Conservation (phyloP, 192 early-diverging fungal genomes). For the Piromyces sp. region DNA sequence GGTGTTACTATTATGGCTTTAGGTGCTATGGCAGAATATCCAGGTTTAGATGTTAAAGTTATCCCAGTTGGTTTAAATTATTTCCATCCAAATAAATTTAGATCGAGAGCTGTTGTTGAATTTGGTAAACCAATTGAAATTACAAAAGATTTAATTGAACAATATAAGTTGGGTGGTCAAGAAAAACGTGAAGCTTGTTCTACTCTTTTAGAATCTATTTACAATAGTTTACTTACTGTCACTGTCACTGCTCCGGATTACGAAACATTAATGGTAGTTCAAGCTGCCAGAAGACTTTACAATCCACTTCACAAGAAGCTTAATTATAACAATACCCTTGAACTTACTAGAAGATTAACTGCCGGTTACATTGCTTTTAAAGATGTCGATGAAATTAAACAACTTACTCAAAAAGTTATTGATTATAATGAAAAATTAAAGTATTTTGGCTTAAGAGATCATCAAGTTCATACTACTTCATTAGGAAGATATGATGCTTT, state of each 20-base stretch:
- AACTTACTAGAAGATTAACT: slow-evolving; percentile 72
- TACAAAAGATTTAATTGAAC: slow-evolving; percentile 54
- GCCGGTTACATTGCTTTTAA: slow-evolving; percentile 62
- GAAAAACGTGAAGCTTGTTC: slow-evolving; percentile 69
- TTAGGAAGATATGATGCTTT: slow-evolving; percentile 48
- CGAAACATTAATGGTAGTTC: slow-evolving; percentile 82
- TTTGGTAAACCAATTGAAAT: slow-evolving; percentile 84
- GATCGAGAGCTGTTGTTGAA: slow-evolving; percentile 92
- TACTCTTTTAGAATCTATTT: slow-evolving; percentile 59
- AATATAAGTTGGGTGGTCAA: slow-evolving; percentile 63
- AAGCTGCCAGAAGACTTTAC: slow-evolving; percentile 85
- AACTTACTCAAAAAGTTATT: slow-evolving; percentile 53
- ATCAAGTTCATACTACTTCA: slow-evolving; percentile 65
- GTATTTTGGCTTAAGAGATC: slow-evolving; percentile 31
- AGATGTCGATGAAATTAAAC: slow-evolving; percentile 63
- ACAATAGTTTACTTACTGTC: slow-evolving; percentile 64
- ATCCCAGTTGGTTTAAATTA: slow-evolving; percentile 87
- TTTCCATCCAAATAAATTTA: slow-evolving; percentile 82
- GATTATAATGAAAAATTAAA: slow-evolving; percentile 77
- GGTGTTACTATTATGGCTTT: slow-evolving; percentile 56
- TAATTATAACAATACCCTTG: slow-evolving; percentile 66
- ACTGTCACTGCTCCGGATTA: slow-evolving; percentile 86
- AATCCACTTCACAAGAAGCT: slow-evolving; percentile 70
- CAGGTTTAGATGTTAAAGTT: slow-evolving; percentile 74
- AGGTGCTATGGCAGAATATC: slow-evolving; percentile 71